Evolutionary conservation across 768 basidiomycete species (phyloP).

Genomic region (Pseudohyphozyma bogoriensis): DNA sequence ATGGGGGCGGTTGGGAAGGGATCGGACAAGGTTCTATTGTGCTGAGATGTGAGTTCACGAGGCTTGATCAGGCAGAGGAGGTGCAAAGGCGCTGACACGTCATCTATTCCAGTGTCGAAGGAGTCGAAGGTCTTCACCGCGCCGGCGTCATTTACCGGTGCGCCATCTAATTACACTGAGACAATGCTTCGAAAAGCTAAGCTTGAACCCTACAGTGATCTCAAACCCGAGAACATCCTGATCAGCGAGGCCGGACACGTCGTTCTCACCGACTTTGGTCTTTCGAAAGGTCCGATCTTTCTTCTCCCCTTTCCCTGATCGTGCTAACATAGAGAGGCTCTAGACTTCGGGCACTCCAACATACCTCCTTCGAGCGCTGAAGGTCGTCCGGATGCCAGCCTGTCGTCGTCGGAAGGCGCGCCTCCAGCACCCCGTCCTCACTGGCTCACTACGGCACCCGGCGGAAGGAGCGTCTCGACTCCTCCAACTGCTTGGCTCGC

Average conservation of each 20-base stretch:
- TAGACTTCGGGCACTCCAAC: conserved; percentile 58
- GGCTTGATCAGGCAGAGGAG: no score
- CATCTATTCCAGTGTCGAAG: conserved; percentile 55
- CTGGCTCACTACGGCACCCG: conserved; percentile 5
- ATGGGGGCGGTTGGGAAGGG: conserved; percentile 85
- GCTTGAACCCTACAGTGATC: conserved; percentile 6
- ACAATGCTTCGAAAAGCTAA: no score
- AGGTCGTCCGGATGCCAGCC: conserved; percentile 24
- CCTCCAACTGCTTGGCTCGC: conserved; percentile 1
- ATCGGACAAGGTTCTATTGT: conserved; percentile 91
- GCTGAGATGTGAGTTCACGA: conserved; percentile 56
- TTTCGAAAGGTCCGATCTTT: conserved; percentile 1
- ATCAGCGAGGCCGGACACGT: conserved; percentile 92
- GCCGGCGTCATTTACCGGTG: conserved; percentile 87
- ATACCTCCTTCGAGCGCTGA: not conserved
- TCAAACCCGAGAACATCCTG: conserved; percentile 50
- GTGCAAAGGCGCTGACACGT: no score
- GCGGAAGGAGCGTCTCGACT: conserved; percentile 1
- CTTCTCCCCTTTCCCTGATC: not conserved
- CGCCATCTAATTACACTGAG: not conserved
- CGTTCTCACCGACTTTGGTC: conserved; percentile 90
- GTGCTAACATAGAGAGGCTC: conserved; percentile 36
- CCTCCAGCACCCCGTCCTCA: conserved; percentile 4
- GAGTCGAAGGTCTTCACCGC: conserved; percentile 84
- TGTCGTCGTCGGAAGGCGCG: not conserved